Evolutionary conservation across 164 flowering plant genomes (phyloP), one percentile per base, ranked within the genome.

Genomic region (Nymphaea thermarum): DNA sequence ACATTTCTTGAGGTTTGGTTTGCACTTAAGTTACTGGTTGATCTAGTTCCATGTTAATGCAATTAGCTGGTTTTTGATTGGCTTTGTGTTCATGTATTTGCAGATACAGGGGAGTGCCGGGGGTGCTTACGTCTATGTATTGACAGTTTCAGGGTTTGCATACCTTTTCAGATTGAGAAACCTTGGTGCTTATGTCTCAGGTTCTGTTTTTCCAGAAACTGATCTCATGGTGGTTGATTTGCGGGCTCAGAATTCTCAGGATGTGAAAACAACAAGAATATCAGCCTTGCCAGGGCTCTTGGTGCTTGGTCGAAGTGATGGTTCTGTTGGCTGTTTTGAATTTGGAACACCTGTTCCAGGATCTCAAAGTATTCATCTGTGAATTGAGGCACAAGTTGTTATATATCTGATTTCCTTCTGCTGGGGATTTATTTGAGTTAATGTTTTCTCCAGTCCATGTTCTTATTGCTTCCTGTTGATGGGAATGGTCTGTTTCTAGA

Each of bases 101-200:
- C 82, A 84, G 90, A 72, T 43, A 67, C 62, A 16, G 12, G 15
- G 14, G 12, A 62, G 64, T 66, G 44, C 65, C 4, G 73, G 72
- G 43, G 67, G 64, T 41, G 66, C 72, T 36, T 84, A 76, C 75
- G 86, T 90, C 51, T 88, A 85, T 65, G 78, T 83, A 8, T 43
- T 90, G 63, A 84, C 90, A 4, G 74, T 82, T 42, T 80, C 89
- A 0, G 96, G 98, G 64, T 70, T 82, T 70, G 95, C 87, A 70
- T 87, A 83, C 77, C 74, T 79, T 67, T 51, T 90, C 43, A 78
- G 75, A 65, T 74, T 93, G 10, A 71, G 74, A 60, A 71, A 64
- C 44, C 17, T 80, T 59, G 62, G 68, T 63, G 60, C 78, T 63
- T 89, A 89, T 73, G 73, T 71, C 4, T 74, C 85, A 18, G 78